These are phyloP conservation scores for Penicillium sp. DNA, from an alignment of 2,329 filamentous ascomycete species.

Conservation along the genomic window DNA sequence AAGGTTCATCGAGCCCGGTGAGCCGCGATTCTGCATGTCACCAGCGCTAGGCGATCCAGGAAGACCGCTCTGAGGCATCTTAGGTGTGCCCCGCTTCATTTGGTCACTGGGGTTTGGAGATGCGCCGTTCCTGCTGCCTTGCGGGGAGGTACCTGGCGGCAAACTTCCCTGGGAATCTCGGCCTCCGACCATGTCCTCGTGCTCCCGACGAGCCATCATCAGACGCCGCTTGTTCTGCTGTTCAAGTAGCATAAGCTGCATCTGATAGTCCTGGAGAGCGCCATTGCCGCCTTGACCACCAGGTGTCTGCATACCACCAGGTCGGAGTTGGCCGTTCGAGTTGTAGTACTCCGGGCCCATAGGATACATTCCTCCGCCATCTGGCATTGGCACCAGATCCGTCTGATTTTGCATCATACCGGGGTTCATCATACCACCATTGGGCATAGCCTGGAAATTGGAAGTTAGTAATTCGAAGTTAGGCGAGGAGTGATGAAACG, in stretches of 20 bases:
- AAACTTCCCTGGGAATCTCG: constrained; percentile 47
- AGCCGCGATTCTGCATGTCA: constrained; percentile 56
- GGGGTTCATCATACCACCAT: constrained; percentile 61
- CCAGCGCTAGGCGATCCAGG: constrained; percentile 55
- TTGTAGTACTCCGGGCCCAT: constrained; percentile 55
- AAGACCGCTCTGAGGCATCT: constrained; percentile 53
- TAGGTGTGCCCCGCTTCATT: constrained; percentile 59
- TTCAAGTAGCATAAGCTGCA: constrained; percentile 64
- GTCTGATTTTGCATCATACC: constrained; percentile 67
- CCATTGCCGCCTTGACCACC: constrained; percentile 50
- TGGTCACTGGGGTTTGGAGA: constrained; percentile 59
- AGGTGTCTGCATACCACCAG: constrained; percentile 38
- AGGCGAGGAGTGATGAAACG: constrained; percentile 69
- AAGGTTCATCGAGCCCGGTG: constrained; percentile 56
- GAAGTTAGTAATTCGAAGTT: constrained; percentile 75
- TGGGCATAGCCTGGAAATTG: constrained; percentile 74
- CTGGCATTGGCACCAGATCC: constrained; percentile 75
- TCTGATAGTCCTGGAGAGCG: constrained; percentile 64
- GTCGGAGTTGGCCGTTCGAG: constrained; percentile 47
- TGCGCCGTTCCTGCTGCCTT: constrained; percentile 52
- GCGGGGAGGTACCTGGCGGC: constrained; percentile 53
- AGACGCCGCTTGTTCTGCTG: constrained; percentile 64
- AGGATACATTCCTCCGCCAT: constrained; percentile 45
- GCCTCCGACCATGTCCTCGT: constrained; percentile 56
- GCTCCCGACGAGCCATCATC: constrained; percentile 62